Conservation (phyloP, 2,329 filamentous ascomycete genomes). For the Epichloe glyceriae region DNA sequence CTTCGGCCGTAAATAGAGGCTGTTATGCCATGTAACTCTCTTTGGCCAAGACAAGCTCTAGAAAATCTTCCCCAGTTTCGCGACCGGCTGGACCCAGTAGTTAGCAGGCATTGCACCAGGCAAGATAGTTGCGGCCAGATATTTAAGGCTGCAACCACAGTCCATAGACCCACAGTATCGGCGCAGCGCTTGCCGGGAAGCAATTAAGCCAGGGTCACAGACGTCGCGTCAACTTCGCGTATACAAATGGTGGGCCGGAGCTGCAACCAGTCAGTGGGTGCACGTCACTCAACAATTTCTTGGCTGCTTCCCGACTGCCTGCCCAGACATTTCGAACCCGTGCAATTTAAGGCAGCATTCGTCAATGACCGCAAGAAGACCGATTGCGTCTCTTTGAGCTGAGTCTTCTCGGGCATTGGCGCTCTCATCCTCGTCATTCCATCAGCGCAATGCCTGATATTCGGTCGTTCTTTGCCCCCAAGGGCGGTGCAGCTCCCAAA, state of each 20-base stretch:
- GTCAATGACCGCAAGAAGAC: constrained; percentile 12
- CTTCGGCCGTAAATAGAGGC: constrained; percentile 9
- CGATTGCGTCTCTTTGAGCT: not conserved
- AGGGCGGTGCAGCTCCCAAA: constrained; percentile 43
- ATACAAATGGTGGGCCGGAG: constrained; percentile 8
- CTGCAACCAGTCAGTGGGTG: constrained; percentile 9
- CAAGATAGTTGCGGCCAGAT: constrained; percentile 11
- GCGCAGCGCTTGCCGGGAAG: not conserved
- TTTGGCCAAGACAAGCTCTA: constrained; percentile 11
- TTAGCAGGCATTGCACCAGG: not conserved
- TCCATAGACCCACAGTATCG: not conserved
- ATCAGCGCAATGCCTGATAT: constrained; percentile 66
- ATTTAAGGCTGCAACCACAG: constrained; percentile 9
- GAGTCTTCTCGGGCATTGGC: constrained; percentile 1
- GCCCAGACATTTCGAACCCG: not conserved
- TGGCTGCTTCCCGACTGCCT: constrained; percentile 14
- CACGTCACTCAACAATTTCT: constrained; percentile 21
- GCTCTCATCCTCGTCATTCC: not conserved
- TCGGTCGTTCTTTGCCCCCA: constrained; percentile 76
- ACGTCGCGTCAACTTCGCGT: constrained; percentile 35
- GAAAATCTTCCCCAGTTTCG: constrained; percentile 11
- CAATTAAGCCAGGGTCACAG: constrained; percentile 26
- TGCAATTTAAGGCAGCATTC: constrained; percentile 12
- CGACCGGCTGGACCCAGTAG: not conserved
- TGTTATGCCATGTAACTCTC: not conserved